These are phyloP conservation scores for Crithidia expoeki DNA, from an alignment of 208 protist genomes.

Conservation along the genomic window DNA sequence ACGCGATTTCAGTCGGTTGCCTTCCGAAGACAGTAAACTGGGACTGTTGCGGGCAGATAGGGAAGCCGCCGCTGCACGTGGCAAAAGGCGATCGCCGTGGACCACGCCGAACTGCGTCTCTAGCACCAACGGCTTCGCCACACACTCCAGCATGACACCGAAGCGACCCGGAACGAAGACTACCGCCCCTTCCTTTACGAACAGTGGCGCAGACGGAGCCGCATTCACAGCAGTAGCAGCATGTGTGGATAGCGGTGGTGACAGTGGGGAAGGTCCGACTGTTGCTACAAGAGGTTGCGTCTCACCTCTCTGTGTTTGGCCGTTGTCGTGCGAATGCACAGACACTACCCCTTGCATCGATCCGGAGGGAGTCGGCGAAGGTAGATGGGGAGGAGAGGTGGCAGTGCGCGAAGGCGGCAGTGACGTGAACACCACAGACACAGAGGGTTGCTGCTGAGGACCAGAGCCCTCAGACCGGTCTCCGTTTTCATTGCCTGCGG, in stretches of 20 bases:
- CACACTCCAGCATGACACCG: slow-evolving; percentile 45
- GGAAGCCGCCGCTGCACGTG: slow-evolving; percentile 1
- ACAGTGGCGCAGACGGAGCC: slow-evolving; percentile 16
- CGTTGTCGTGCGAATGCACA: too few species aligned
- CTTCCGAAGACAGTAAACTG: not conserved
- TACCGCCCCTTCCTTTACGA: slow-evolving; percentile 33
- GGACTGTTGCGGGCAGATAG: not conserved
- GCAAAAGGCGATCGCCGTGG: slow-evolving; percentile 46
- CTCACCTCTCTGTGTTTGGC: too few species aligned
- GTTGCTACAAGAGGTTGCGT: too few species aligned
- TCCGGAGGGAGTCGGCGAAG: not conserved
- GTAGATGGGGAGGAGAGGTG: not conserved
- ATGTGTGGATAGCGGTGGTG: not conserved
- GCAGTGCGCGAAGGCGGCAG: not conserved
- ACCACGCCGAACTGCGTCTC: slow-evolving; percentile 42
- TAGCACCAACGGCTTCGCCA: slow-evolving; percentile 26
- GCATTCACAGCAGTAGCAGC: not conserved
- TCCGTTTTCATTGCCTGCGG: not conserved
- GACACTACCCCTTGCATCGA: too few species aligned
- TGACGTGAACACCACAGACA: not conserved
- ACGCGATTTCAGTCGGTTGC: not conserved
- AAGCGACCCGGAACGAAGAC: slow-evolving; percentile 45
- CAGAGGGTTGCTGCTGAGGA: not conserved
- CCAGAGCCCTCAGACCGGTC: too few species aligned
- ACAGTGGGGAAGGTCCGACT: not conserved